A percentile compares a stretch with the other conserved stretches of the same genome.
These are phyloP conservation scores for Rosellinia necatrix DNA, from an alignment of 2,329 filamentous ascomycete species.

Conservation along the genomic window DNA sequence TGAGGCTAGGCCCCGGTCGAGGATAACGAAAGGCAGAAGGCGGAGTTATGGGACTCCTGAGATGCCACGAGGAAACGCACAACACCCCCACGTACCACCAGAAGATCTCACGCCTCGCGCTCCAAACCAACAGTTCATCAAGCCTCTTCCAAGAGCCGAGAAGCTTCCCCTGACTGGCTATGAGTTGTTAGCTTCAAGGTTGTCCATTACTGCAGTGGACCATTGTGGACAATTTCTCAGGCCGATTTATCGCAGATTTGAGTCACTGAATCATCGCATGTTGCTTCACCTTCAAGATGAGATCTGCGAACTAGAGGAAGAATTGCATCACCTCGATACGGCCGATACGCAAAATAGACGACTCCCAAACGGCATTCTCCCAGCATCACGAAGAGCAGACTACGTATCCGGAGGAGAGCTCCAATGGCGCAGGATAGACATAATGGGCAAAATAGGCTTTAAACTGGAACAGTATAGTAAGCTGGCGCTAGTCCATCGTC, in stretches of 20 bases:
- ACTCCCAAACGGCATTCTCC: constrained; percentile 51
- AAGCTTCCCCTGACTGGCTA: constrained; percentile 61
- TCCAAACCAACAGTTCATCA: constrained; percentile 39
- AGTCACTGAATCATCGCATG: constrained; percentile 79
- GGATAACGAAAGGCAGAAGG: constrained; percentile 28
- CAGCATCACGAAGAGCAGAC: constrained; percentile 65
- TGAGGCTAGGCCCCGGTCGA: constrained; percentile 23
- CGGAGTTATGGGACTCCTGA: constrained; percentile 48
- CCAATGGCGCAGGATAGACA: constrained; percentile 62
- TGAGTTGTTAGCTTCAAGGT: constrained; percentile 62
- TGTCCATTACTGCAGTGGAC: constrained; percentile 46
- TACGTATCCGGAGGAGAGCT: constrained; percentile 59
- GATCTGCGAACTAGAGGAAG: constrained; percentile 77
- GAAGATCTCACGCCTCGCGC: constrained; percentile 45
- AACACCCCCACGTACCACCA: constrained; percentile 44
- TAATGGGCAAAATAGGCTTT: constrained; percentile 65
- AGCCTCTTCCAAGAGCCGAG: constrained; percentile 47
- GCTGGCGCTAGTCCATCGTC: constrained; percentile 28
- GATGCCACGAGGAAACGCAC: constrained; percentile 47
- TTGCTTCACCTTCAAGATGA: constrained; percentile 86
- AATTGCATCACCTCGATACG: constrained; percentile 71
- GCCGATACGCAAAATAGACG: constrained; percentile 55
- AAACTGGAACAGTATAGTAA: constrained; percentile 72
- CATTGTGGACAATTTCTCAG: constrained; percentile 30
- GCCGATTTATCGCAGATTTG: constrained; percentile 83